Percentiles rank a stretch among this genome's conserved stretches.
These are phyloP conservation scores for Drechslerella dactyloides DNA, from an alignment of 2,329 filamentous ascomycete genomes.

Conservation along the genomic window DNA sequence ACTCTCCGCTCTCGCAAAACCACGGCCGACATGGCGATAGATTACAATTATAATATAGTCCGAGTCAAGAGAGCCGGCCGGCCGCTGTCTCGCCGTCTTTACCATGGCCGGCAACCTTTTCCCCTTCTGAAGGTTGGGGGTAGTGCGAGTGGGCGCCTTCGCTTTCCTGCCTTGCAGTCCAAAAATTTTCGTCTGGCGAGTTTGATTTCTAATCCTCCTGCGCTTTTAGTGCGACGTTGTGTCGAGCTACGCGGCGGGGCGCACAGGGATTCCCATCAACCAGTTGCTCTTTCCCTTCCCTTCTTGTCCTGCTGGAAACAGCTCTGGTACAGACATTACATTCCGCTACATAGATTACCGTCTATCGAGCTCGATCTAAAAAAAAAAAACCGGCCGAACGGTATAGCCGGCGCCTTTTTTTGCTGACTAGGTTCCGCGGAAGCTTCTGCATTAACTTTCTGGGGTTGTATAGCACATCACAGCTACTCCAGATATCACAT, in stretches of 20 bases:
- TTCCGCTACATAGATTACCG: background rate
- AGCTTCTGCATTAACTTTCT: background rate
- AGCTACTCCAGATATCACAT: background rate
- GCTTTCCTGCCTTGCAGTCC: conserved; percentile 31
- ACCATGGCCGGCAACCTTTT: conserved; percentile 25
- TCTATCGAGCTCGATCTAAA: background rate
- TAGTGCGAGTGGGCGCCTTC: conserved; percentile 30
- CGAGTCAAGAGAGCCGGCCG: background rate
- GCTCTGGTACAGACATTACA: background rate
- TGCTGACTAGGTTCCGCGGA: background rate
- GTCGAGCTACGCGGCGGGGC: conserved; percentile 21
- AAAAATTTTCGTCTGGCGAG: conserved; percentile 10
- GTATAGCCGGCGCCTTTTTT: background rate
- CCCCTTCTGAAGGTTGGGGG: conserved; percentile 35
- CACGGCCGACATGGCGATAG: background rate
- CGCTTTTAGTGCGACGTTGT: conserved; percentile 37
- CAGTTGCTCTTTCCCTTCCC: background rate
- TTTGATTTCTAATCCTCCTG: conserved; percentile 51
- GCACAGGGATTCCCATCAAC: conserved; percentile 20
- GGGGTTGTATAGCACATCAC: background rate
- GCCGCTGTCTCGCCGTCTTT: background rate
- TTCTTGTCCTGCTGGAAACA: conserved; percentile 23
- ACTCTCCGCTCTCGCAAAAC: background rate
- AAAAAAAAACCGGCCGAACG: background rate
- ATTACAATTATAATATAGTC: background rate